Percentiles rank a stretch among this genome's conserved stretches.
These are phyloP conservation scores for Phytophthora megakarya DNA, from an alignment of 352 stramenopile species.

Conservation along the genomic window DNA sequence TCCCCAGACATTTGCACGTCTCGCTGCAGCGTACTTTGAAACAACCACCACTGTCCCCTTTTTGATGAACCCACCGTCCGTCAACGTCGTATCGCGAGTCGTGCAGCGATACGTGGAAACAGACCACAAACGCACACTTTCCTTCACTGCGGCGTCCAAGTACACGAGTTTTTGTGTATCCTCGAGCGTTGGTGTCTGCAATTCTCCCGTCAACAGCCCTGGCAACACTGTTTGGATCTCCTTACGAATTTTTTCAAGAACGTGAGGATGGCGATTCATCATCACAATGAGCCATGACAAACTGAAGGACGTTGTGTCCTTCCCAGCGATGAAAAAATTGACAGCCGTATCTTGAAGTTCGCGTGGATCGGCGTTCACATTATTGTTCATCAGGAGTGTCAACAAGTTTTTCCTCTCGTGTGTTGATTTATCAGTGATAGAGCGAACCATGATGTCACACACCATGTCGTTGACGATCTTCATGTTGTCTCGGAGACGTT, in stretches of 20 bases:
- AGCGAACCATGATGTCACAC: constrained; percentile 11
- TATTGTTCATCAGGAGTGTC: constrained; percentile 15
- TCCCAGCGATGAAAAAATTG: constrained; percentile 63
- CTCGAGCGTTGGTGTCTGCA: constrained; percentile 38
- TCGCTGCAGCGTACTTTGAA: constrained; percentile 50
- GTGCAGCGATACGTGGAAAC: constrained; percentile 19
- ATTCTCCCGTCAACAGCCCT: constrained; percentile 29
- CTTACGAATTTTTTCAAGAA: constrained; percentile 42
- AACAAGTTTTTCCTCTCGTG: constrained; percentile 6
- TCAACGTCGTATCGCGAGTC: constrained; percentile 47
- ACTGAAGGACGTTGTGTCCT: constrained; percentile 60
- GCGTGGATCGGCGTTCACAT: constrained; percentile 25
- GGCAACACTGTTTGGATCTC: constrained; percentile 42
- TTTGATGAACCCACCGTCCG: constrained; percentile 54
- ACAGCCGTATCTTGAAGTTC: constrained; percentile 63
- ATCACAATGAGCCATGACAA: constrained; percentile 67
- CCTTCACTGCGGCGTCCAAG: constrained; percentile 62
- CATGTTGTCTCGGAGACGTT: constrained; percentile 34
- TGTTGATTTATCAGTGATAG: constrained; percentile 3
- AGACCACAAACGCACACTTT: constrained; percentile 63
- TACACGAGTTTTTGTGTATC: constrained; percentile 61
- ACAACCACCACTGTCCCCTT: constrained; percentile 52
- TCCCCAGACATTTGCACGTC: constrained; percentile 53
- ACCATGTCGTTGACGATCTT: constrained; percentile 28
- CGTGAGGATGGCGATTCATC: constrained; percentile 51